Evolutionary conservation across 768 basidiomycete species (phyloP).

Genomic region (Mycena rebaudengoi): DNA sequence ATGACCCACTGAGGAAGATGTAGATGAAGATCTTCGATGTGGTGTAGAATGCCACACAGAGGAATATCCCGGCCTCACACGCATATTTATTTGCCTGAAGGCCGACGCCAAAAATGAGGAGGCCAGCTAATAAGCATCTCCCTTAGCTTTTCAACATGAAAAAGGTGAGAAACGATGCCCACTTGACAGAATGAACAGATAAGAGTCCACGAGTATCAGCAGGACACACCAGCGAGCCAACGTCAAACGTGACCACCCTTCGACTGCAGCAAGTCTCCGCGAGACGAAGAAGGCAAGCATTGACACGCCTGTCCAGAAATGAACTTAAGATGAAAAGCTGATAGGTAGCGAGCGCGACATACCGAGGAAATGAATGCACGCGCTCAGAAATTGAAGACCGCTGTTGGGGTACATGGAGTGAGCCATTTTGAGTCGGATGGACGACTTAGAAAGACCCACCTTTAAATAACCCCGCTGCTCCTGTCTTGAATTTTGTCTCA

Average conservation of each 20-base stretch:
- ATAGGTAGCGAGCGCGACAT: not conserved
- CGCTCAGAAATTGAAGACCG: too few species aligned
- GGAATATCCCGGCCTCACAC: constrained; percentile 52
- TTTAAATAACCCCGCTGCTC: too few species aligned
- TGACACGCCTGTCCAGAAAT: constrained; percentile 21
- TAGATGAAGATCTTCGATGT: constrained; percentile 57
- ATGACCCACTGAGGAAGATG: constrained; percentile 49
- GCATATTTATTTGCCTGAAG: constrained; percentile 43
- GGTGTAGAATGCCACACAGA: constrained; percentile 53
- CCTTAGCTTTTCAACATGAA: not conserved
- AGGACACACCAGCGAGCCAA: constrained; percentile 51
- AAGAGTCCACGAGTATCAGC: constrained; percentile 53
- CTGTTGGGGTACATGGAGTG: too few species aligned
- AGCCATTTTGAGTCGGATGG: too few species aligned
- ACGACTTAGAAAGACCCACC: too few species aligned
- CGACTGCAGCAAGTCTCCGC: not conserved
- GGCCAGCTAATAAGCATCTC: constrained; percentile 40
- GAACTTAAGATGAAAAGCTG: not conserved
- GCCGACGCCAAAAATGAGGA: constrained; percentile 55
- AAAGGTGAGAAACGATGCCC: constrained; percentile 17
- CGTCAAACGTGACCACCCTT: constrained; percentile 31
- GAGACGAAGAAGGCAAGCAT: constrained; percentile 20
- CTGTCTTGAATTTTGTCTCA: too few species aligned
- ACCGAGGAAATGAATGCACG: constrained; percentile 1
- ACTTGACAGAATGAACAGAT: constrained; percentile 53